A percentile compares a stretch with the other conserved stretches of the same genome.
These are phyloP conservation scores for Tricholomella constricta DNA, from an alignment of 768 basidiomycete species.

Conservation along the genomic window DNA sequence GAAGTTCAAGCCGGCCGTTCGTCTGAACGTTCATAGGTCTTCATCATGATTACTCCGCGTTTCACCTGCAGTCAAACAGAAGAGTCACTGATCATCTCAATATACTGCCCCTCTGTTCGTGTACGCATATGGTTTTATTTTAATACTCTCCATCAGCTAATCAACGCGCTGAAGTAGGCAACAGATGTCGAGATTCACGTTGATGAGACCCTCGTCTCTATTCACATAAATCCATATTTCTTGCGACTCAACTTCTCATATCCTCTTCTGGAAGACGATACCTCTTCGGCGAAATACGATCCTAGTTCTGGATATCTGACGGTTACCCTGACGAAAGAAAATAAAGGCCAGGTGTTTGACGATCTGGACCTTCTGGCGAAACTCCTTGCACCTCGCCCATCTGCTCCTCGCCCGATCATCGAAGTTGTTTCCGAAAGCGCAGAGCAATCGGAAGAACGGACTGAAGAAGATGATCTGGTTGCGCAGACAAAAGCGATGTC, in stretches of 20 bases:
- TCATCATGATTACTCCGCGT: conserved; percentile 71
- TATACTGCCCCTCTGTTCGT: conserved; percentile 75
- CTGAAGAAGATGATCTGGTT: conserved; percentile 43
- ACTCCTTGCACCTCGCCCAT: conserved; percentile 66
- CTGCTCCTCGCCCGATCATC: conserved; percentile 43
- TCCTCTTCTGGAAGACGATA: conserved; percentile 65
- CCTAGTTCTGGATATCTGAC: conserved; percentile 77
- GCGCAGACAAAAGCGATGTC: conserved; percentile 46
- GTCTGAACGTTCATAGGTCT: background rate
- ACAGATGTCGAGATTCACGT: conserved; percentile 80
- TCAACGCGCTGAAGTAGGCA: conserved; percentile 54
- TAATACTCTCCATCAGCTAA: conserved; percentile 11
- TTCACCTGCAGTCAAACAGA: conserved; percentile 71
- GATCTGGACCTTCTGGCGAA: conserved; percentile 82
- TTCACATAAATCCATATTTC: conserved; percentile 85
- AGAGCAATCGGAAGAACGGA: conserved; percentile 1
- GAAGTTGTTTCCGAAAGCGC: conserved; percentile 51
- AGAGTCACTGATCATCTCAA: conserved; percentile 52
- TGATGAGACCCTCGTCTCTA: conserved; percentile 65
- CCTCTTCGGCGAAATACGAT: conserved; percentile 73
- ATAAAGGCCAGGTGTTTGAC: conserved; percentile 64
- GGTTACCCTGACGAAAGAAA: conserved; percentile 70
- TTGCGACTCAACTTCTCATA: conserved; percentile 78
- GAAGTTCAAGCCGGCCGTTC: background rate
- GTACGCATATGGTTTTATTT: conserved; percentile 38